Percentiles rank a stretch among this genome's conserved stretches.
phyloP scores from a whole-genome alignment of 1,139 yeast species.

The Ogataea hybrid region DNA sequence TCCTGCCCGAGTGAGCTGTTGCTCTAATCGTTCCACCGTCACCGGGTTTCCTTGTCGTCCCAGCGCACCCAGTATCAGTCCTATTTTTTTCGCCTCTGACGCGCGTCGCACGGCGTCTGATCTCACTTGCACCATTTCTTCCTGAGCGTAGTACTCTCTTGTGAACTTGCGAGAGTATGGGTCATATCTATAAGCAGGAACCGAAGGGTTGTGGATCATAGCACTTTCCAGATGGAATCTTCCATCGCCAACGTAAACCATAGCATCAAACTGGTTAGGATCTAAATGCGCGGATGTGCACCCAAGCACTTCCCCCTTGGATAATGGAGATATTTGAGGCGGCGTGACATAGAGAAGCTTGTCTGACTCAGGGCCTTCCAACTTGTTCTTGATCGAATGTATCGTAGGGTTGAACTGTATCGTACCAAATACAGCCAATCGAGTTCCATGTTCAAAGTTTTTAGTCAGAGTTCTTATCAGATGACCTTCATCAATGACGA shows the following conservation, averaged over 20 bases:
- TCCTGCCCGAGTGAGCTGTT: constrained; percentile 50
- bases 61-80: constrained; percentile 88
- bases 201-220: constrained; percentile 93
- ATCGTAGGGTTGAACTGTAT: constrained; percentile 96
- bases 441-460: constrained; percentile 63
- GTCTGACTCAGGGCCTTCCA: constrained; percentile 48
- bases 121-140: constrained; percentile 73
- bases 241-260: constrained; percentile 95
- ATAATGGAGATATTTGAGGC: constrained; percentile 90
- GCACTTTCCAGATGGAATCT: constrained; percentile 93
- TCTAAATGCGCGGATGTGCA: constrained; percentile 88
- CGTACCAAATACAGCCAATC: constrained; percentile 85
- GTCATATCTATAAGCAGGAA: constrained; percentile 91
- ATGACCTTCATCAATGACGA: constrained; percentile 81
- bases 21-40: constrained; percentile 67
- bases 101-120: constrained; percentile 70
- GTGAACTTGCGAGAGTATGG: constrained; percentile 94
- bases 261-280: constrained; percentile 62
- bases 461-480: constrained; percentile 69
- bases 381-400: constrained; percentile 67
- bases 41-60: constrained; percentile 94
- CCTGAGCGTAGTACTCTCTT: constrained; percentile 81
- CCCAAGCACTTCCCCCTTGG: constrained; percentile 95
- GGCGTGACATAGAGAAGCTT: constrained; percentile 64
- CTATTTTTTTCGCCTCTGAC: constrained; percentile 61